A percentile compares a stretch with the other conserved stretches of the same genome.
Conservation (phyloP, 2,329 filamentous ascomycete genomes). For the Colletotrichum destructivum region DNA sequence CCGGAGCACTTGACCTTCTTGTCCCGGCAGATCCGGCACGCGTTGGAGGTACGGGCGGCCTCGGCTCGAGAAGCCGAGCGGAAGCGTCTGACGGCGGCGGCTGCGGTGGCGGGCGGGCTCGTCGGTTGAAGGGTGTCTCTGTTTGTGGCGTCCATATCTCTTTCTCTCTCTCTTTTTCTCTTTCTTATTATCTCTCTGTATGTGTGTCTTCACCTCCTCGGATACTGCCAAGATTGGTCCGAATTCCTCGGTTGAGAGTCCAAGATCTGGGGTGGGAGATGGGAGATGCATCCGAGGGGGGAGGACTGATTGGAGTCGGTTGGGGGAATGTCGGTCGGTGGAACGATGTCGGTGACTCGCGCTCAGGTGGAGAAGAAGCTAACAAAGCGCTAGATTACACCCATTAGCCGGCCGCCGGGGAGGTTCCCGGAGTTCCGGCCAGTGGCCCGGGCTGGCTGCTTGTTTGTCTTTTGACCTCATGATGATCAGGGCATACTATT, state of each 20-base stretch:
- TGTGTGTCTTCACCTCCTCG: neutral
- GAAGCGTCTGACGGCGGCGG: conserved; percentile 17
- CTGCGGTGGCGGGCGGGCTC: conserved; percentile 1
- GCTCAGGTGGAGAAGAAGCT: neutral
- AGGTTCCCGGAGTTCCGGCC: neutral
- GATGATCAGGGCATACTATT: neutral
- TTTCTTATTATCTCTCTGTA: neutral
- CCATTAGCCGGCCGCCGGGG: no score
- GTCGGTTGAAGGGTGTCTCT: conserved; percentile 3
- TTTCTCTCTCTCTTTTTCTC: no score
- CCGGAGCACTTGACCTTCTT: conserved; percentile 40
- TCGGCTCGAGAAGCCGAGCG: conserved; percentile 35
- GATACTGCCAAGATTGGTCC: conserved; percentile 2
- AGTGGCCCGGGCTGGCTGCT: neutral
- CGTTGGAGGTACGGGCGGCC: conserved; percentile 24
- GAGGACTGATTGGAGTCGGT: neutral
- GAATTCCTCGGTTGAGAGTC: neutral
- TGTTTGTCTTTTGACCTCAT: neutral
- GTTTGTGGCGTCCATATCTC: neutral
- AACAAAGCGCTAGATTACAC: no score
- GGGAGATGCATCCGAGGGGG: conserved; percentile 25
- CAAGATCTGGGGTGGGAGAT: conserved; percentile 7
- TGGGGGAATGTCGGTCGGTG: neutral
- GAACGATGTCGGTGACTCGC: neutral
- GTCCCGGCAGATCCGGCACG: conserved; percentile 32